Percentiles rank a stretch among this genome's conserved stretches.
phyloP scores from a whole-genome alignment of 306 rosid genomes.

The Cercis canadensis region DNA sequence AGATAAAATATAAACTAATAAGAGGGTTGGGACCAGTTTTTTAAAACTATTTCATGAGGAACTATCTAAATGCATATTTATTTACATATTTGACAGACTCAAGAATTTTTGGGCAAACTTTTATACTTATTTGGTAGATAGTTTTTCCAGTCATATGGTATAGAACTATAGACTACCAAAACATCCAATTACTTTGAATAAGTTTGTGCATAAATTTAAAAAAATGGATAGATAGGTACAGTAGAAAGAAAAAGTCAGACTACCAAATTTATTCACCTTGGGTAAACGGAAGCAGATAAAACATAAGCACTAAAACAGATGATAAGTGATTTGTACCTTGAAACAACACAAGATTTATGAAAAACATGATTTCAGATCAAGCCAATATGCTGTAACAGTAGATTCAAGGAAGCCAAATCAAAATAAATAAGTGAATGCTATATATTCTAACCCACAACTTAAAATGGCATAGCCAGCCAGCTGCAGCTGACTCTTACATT shows the following conservation, averaged over 20 bases:
- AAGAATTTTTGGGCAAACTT: background rate
- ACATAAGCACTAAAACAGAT: background rate
- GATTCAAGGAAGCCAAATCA: slow-evolving; percentile 21
- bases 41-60: background rate
- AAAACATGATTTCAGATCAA: slow-evolving; percentile 6
- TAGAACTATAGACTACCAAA: background rate
- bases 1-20: slow-evolving; percentile 27
- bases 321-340: background rate
- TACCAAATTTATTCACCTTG: background rate
- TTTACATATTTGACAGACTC: background rate
- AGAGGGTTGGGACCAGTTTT: background rate
- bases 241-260: background rate
- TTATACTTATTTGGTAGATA: background rate
- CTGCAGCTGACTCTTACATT: background rate
- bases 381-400: background rate
- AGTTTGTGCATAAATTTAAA: background rate
- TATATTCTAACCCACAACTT: slow-evolving; percentile 15
- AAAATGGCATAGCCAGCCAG: background rate
- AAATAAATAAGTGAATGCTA: background rate
- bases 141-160: background rate
- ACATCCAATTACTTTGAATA: slow-evolving; percentile 5
- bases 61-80: background rate
- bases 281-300: slow-evolving; percentile 2
- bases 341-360: background rate
- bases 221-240: background rate